phyloP scores from a whole-genome alignment of 108 stramenopile species.

The Stephanodiscus minutulus region DNA sequence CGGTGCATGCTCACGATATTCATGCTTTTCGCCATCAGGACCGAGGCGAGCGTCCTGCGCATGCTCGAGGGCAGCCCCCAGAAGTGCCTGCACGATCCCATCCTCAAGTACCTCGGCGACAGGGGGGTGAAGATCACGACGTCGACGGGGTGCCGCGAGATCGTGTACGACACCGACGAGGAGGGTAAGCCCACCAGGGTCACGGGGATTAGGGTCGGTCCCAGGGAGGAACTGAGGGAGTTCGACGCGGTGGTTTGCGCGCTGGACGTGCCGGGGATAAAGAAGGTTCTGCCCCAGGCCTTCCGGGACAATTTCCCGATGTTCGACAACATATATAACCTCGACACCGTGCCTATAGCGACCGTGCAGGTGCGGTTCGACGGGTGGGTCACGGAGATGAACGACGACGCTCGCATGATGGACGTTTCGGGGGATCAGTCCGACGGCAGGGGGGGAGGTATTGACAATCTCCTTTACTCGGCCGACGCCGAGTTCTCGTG shows the following conservation, averaged over 20 bases:
- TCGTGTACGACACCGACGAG: conserved; percentile 86
- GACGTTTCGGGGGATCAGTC: conserved; percentile 87
- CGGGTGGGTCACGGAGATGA: conserved; percentile 96
- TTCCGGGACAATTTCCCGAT: conserved; percentile 86
- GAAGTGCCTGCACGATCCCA: conserved; percentile 93
- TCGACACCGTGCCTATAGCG: conserved; percentile 94
- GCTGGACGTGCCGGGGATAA: conserved; percentile 93
- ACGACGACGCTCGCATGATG: conserved; percentile 87
- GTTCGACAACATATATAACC: conserved; percentile 97
- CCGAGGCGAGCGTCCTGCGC: conserved; percentile 94
- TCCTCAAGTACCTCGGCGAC: conserved; percentile 91
- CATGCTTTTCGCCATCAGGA: conserved; percentile 94
- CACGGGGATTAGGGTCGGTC: conserved; percentile 80
- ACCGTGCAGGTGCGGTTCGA: conserved; percentile 97
- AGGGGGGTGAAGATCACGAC: conserved; percentile 87
- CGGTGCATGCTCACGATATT: conserved; percentile 97
- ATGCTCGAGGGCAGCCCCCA: conserved; percentile 96
- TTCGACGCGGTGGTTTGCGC: conserved; percentile 92
- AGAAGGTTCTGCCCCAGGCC: conserved; percentile 88
- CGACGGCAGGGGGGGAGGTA: conserved; percentile 86
- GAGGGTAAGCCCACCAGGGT: conserved; percentile 81
- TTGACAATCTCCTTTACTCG: conserved; percentile 95
- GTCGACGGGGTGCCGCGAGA: conserved; percentile 61
- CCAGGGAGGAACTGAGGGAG: conserved; percentile 65
- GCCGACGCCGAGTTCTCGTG: conserved; percentile 97